A percentile compares a stretch with the other conserved stretches of the same genome.
These are phyloP conservation scores for Fusarium anthophilum DNA, from an alignment of 2,329 filamentous ascomycete genomes.

Conservation along the genomic window DNA sequence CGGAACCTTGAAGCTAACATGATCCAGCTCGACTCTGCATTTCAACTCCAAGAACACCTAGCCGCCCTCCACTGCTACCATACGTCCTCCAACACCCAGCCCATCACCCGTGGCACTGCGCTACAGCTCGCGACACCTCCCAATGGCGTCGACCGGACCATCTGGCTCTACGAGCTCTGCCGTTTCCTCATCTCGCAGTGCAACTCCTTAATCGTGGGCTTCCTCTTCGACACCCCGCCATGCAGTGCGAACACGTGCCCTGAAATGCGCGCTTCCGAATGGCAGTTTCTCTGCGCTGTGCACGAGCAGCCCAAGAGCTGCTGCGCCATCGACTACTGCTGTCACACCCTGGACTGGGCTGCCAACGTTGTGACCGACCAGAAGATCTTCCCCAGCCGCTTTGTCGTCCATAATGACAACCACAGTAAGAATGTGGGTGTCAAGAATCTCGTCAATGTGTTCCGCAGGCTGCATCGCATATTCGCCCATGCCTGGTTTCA, in stretches of 20 bases:
- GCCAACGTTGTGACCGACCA: constrained; percentile 93
- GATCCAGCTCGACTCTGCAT: constrained; percentile 89
- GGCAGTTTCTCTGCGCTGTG: constrained; percentile 98
- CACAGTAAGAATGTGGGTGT: constrained; percentile 72
- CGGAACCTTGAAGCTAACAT: constrained; percentile 18
- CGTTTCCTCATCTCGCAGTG: constrained; percentile 95
- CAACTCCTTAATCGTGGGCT: constrained; percentile 90
- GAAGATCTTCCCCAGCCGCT: constrained; percentile 92
- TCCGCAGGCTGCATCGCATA: constrained; percentile 92
- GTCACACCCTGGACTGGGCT: constrained; percentile 97
- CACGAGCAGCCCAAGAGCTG: constrained; percentile 97
- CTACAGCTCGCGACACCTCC: constrained; percentile 81
- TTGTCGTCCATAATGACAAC: constrained; percentile 65
- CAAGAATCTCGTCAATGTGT: constrained; percentile 93
- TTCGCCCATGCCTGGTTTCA: constrained; percentile 99
- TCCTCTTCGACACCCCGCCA: constrained; percentile 89
- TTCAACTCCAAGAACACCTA: constrained; percentile 96
- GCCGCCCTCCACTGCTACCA: constrained; percentile 89
- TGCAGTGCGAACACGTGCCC: constrained; percentile 91
- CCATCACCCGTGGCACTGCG: constrained; percentile 81
- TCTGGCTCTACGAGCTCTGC: constrained; percentile 98
- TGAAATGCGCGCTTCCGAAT: constrained; percentile 98
- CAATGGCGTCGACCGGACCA: constrained; percentile 80
- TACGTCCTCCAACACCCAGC: constrained; percentile 72
- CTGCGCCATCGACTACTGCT: constrained; percentile 99